Conservation (phyloP, 495 filamentous ascomycete genomes). For the Aspergillus cristatus region DNA sequence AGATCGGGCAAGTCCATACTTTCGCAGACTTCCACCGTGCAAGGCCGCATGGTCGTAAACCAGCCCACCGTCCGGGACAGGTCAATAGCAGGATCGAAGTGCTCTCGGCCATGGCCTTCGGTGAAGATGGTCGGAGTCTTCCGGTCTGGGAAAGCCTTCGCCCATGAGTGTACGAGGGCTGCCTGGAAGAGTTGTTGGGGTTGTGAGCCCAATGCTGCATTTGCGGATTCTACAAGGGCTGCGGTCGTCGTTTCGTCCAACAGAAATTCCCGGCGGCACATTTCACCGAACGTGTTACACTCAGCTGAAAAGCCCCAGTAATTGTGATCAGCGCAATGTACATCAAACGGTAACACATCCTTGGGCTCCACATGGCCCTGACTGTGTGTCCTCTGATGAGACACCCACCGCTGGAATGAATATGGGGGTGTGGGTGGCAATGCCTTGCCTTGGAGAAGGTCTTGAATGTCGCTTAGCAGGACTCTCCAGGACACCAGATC, state of each 20-base stretch:
- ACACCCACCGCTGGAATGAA: background rate
- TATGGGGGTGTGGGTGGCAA: slow-evolving; percentile 19
- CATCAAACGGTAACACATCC: too few species aligned
- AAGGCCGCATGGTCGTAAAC: slow-evolving; percentile 38
- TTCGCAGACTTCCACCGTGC: slow-evolving; percentile 7
- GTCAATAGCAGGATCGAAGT: slow-evolving; percentile 11
- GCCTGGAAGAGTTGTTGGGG: background rate
- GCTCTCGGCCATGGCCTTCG: background rate
- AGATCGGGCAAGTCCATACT: slow-evolving; percentile 6
- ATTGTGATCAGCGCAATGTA: too few species aligned
- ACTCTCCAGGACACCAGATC: slow-evolving; percentile 50
- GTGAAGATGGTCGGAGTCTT: background rate
- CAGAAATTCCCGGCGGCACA: slow-evolving; percentile 11
- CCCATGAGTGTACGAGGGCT: background rate
- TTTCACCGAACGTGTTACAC: slow-evolving; percentile 24
- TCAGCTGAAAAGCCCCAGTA: slow-evolving; percentile 30
- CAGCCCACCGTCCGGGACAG: slow-evolving; percentile 34
- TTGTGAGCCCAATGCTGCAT: background rate
- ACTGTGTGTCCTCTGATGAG: too few species aligned
- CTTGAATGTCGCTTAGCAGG: slow-evolving; percentile 45
- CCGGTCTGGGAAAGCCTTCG: background rate
- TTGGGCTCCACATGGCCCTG: too few species aligned
- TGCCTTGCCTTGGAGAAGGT: slow-evolving; percentile 29
- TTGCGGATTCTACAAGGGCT: background rate
- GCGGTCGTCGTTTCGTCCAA: slow-evolving; percentile 11